Base-by-base conservation (phyloP, 768 basidiomycete species). In the Nidula microcarpa region DNA sequence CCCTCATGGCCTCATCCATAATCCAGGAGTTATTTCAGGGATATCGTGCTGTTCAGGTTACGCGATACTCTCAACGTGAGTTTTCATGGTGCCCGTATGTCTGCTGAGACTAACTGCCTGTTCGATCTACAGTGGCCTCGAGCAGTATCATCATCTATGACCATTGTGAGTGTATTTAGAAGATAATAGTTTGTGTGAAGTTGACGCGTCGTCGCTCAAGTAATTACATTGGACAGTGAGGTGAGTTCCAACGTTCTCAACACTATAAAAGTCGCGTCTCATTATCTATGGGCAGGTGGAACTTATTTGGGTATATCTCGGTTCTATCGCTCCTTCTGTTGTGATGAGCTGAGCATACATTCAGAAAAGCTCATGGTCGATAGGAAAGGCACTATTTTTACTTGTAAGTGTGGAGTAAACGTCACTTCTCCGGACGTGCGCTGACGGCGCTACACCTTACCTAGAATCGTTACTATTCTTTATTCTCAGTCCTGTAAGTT, bases 391-490 rank as follows among this genome's bases (percentile, higher is more conserved):
- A 30, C 58, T 85, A 53, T 85, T 85, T 64, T 61, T 85, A 37
- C 37, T 82, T 53, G 83, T 84, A 55, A 58, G 75, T 62, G 16
- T 23, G 23, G 23, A 23, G 23, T 23, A 23, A 23, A 23, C 2
- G 33, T 10, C 46, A 13, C 41, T 47, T 46, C 18, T 46, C 18
- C 41, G 32, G 33, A 43, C 11, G 17, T 17, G 17, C 17, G 47
- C 32, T 47, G 7, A 13, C 33, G n/a, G 8, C 37, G 14, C 16
- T 47, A 18, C 16, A 32, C 16, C 37, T 43, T 4, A 17, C 34
- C 5, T 55, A 84, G 84, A 84, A 84, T 65, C 80, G 84, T 13
- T 85, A 84, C 61, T 84, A 81, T 63, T 69, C 74, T 10, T 60
- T 84, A 54, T 60, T 68, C 61, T 75, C 74, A 33, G 78, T 78